A percentile compares a stretch with the other conserved stretches of the same genome.
These are phyloP conservation scores for Cladosporium colombiae DNA, from an alignment of 2,329 filamentous ascomycete genomes.

Conservation along the genomic window DNA sequence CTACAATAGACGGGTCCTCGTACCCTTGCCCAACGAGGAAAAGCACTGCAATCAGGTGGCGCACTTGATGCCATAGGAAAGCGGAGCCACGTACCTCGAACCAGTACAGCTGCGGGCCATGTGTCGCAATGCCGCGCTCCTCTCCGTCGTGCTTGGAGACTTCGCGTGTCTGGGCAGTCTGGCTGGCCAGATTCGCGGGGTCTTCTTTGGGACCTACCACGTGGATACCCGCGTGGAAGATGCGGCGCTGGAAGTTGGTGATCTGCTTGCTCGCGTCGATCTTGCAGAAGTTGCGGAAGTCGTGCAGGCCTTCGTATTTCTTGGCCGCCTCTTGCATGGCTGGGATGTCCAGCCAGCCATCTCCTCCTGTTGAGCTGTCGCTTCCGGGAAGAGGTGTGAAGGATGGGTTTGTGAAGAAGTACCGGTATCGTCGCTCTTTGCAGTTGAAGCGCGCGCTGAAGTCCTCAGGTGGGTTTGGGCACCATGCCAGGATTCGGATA, in stretches of 20 bases:
- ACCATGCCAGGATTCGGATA: conserved; percentile 92
- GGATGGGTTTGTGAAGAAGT: conserved; percentile 96
- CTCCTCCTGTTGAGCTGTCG: conserved; percentile 33
- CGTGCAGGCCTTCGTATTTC: conserved; percentile 78
- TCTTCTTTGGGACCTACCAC: conserved; percentile 53
- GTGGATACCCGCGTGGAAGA: conserved; percentile 79
- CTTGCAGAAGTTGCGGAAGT: conserved; percentile 98
- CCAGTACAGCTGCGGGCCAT: conserved; percentile 71
- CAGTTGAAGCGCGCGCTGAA: conserved; percentile 95
- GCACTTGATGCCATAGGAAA: conserved; percentile 97
- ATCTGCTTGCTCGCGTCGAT: conserved; percentile 89
- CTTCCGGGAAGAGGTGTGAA: conserved; percentile 65
- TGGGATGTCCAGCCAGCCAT: conserved; percentile 83
- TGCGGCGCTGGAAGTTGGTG: conserved; percentile 74
- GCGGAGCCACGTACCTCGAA: conserved; percentile 88
- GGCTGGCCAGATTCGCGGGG: conserved; percentile 34
- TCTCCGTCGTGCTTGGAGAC: background rate
- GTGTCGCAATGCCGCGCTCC: conserved; percentile 7
- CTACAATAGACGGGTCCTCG: conserved; percentile 72
- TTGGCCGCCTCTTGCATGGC: conserved; percentile 83
- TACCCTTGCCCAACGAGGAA: conserved; percentile 89
- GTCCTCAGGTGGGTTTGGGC: conserved; percentile 71
- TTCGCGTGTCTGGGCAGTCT: conserved; percentile 4
- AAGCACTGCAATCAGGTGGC: conserved; percentile 89
- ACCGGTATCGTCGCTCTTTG: conserved; percentile 85